Base-by-base conservation (phyloP, 2,329 filamentous ascomycete genomes). In the Mariannaea elegans region DNA sequence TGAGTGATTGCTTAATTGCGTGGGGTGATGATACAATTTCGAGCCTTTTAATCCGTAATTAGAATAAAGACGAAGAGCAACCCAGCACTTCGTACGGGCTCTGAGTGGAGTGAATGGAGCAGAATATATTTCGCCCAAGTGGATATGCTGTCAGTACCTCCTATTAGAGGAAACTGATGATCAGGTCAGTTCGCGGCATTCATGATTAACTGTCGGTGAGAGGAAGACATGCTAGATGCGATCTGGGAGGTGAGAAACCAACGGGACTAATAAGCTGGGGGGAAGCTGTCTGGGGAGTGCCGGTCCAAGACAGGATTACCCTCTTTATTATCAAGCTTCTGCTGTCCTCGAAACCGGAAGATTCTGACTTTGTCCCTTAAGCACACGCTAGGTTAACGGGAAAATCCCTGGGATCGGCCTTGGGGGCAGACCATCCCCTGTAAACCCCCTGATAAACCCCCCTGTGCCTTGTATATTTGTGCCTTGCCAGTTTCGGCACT, bases 401-500 rank as follows among this genome's bases (percentile, higher is more conserved):
- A 59, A 50, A 31, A 59, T 59, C 49, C 49, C 45, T 31, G 46
- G 49, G 44, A 49, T 49, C 56, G 42, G 42, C 16, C 27, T 34
- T 36, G 42, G 31, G 29, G 23, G 41, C 41, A 10, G 38, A 49
- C 49, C 39, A 31, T 42, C 21, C 56, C 56, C 46, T 59, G 50
- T 36, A 50, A 44, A 23, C 19, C 34, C 56, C 56, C 31, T 51
- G 21, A 21, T 34, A 39, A 51, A 49, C 23, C 54, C 24, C 55
- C 18, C 23, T 52, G 23, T n/a, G 24, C 36, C 41, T 36, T 44
- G 14, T n/a, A n/a, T 27, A 36, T 31, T 38, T 39, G 48, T 46
- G 42, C 65, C 46, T 58, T 59, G 49, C 61, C 61, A 53, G 46
- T 62, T 67, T 67, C 46, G 61, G 61, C 48, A 54, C 39, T 55